Percentiles rank a stretch among this genome's conserved stretches.
Conservation (phyloP, 257 asterid genomes). For the Lycium barbarum region DNA sequence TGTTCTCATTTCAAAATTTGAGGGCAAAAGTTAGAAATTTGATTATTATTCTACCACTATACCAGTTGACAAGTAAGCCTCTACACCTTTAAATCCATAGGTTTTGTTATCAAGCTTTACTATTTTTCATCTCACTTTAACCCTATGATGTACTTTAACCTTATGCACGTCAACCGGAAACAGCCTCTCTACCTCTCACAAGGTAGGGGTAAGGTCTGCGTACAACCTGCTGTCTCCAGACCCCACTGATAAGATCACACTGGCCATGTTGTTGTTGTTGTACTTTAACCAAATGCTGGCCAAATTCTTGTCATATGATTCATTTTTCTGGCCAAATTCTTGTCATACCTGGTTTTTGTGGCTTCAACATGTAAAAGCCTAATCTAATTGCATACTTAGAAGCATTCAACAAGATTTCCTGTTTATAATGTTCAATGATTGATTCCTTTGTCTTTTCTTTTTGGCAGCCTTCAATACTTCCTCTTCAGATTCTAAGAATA, state of each 20-base stretch:
- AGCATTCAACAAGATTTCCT: not conserved
- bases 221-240: too few species aligned
- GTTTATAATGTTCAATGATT: not conserved
- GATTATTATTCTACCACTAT: not conserved
- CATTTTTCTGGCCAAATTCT: not conserved
- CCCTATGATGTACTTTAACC: not conserved
- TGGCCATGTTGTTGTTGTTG: too few species aligned
- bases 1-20: not conserved
- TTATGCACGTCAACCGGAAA: not conserved
- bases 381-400: not conserved
- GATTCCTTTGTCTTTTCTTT: not conserved
- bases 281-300: too few species aligned
- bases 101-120: conserved; percentile 3
- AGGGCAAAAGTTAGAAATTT: not conserved
- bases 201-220: too few species aligned
- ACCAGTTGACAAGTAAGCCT: not conserved
- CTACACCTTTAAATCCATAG: conserved; percentile 19
- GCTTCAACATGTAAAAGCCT: not conserved
- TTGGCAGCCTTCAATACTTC: conserved; percentile 93
- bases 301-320: not conserved
- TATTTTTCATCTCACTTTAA: not conserved
- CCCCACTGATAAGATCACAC: too few species aligned
- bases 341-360: not conserved
- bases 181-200: too few species aligned
- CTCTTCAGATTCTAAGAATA: conserved; percentile 88